Conservation (phyloP, 345 rosid genomes). For the Dipteronia dyeriana region DNA sequence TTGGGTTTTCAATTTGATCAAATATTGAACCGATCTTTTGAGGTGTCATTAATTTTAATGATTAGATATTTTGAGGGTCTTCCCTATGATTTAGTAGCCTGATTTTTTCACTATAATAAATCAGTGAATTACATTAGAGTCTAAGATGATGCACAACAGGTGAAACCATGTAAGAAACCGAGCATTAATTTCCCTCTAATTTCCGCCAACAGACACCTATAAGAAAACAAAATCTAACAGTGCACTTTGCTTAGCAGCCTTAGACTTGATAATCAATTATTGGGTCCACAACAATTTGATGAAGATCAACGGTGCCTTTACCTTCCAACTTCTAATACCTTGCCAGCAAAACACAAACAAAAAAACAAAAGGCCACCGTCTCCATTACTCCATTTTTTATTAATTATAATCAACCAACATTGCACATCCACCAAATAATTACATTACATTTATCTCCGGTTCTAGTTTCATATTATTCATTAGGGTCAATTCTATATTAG, state of each 20-base stretch:
- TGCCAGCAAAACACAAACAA: conserved; percentile 3
- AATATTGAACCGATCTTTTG: background rate
- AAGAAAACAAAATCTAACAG: conserved; percentile 17
- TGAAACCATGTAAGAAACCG: background rate
- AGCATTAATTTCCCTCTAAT: background rate
- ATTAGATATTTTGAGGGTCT: background rate
- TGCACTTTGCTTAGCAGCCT: background rate
- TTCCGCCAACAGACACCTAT: background rate
- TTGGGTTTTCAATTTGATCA: background rate
- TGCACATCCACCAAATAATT: too few species aligned
- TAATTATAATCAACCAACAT: background rate
- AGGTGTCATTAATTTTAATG: background rate
- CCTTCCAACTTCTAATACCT: background rate
- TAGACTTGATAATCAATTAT: conserved; percentile 10
- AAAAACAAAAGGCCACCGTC: conserved; percentile 35
- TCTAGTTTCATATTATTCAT: too few species aligned
- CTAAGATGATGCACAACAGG: background rate
- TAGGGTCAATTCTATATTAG: too few species aligned
- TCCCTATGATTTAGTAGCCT: background rate
- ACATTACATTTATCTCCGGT: too few species aligned
- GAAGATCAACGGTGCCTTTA: background rate
- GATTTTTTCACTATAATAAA: background rate
- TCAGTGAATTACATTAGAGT: background rate
- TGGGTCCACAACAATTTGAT: conserved; percentile 19
- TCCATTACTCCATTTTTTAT: conserved; percentile 1